Evolutionary conservation across 2,329 filamentous ascomycete species (phyloP).

Genomic region (Fusarium sp.): DNA sequence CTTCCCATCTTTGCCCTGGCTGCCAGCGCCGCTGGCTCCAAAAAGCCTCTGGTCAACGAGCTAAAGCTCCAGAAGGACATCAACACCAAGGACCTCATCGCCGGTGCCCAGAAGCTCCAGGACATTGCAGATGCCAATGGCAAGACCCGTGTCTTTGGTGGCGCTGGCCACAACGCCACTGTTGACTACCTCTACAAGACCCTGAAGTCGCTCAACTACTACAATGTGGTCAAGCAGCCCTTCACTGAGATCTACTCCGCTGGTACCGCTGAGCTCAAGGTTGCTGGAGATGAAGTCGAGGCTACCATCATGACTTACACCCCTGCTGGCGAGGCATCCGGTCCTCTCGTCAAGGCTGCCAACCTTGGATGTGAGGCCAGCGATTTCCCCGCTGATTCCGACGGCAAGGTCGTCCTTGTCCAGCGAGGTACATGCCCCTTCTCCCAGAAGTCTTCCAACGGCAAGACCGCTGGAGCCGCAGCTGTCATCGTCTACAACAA

Average conservation of each 20-base stretch:
- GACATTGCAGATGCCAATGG: conserved; percentile 60
- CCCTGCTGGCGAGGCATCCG: conserved; percentile 61
- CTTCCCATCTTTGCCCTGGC: conserved; percentile 48
- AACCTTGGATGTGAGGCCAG: conserved; percentile 68
- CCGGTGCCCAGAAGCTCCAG: conserved; percentile 61
- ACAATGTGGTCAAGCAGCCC: conserved; percentile 61
- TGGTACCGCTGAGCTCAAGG: conserved; percentile 51
- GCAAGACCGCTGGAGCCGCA: conserved; percentile 69
- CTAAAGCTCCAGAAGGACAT: conserved; percentile 58
- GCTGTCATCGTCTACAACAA: conserved; percentile 76
- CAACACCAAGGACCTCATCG: conserved; percentile 58
- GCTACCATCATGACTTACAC: conserved; percentile 63
- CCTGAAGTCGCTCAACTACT: conserved; percentile 57
- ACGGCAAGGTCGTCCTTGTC: conserved; percentile 72
- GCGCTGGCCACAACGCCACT: conserved; percentile 62
- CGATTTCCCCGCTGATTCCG: conserved; percentile 68
- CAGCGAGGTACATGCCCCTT: conserved; percentile 73
- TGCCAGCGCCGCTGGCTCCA: conserved; percentile 41
- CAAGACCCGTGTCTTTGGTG: conserved; percentile 61
- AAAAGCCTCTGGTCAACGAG: conserved; percentile 56
- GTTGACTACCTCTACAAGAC: conserved; percentile 62
- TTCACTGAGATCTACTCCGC: conserved; percentile 58
- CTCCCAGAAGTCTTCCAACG: conserved; percentile 68
- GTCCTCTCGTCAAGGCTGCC: conserved; percentile 61
- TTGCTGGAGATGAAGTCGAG: conserved; percentile 50